These are phyloP conservation scores for Phaseolus lunatus DNA, from an alignment of 306 rosid species.

Conservation along the genomic window DNA sequence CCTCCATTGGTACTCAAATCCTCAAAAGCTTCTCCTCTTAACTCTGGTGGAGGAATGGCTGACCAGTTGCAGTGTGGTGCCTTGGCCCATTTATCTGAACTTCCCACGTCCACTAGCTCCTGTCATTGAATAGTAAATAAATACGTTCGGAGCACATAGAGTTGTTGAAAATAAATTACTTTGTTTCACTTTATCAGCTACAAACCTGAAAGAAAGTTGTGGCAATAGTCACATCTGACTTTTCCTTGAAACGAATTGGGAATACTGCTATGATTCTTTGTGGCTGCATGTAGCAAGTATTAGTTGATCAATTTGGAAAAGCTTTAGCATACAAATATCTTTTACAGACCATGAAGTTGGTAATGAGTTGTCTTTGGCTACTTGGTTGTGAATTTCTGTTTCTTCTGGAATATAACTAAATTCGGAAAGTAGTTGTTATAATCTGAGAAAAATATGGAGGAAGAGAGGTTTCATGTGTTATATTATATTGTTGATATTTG, in stretches of 20 bases:
- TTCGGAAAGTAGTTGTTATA: background rate
- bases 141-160: conserved; percentile 1
- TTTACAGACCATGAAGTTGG: background rate
- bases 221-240: conserved; percentile 78
- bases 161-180: conserved; percentile 31
- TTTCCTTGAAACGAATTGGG: conserved; percentile 82
- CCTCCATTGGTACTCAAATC: conserved; percentile 95
- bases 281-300: conserved; percentile 62
- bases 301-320: conserved; percentile 29
- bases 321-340: conserved; percentile 26
- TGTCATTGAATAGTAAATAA: conserved; percentile 45
- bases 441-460: background rate
- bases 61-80: conserved; percentile 91
- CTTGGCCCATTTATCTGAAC: conserved; percentile 77
- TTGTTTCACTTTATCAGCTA: conserved; percentile 2
- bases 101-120: conserved; percentile 93
- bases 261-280: conserved; percentile 76
- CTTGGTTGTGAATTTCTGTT: background rate
- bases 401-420: conserved; percentile 3
- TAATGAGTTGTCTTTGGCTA: conserved; percentile 8
- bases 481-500: background rate
- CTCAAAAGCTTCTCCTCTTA: conserved; percentile 83
- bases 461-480: conserved; percentile 15
- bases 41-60: conserved; percentile 93
- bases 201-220: conserved; percentile 91